phyloP scores from a whole-genome alignment of 2,329 filamentous ascomycete species.

The Exophiala sp. region DNA sequence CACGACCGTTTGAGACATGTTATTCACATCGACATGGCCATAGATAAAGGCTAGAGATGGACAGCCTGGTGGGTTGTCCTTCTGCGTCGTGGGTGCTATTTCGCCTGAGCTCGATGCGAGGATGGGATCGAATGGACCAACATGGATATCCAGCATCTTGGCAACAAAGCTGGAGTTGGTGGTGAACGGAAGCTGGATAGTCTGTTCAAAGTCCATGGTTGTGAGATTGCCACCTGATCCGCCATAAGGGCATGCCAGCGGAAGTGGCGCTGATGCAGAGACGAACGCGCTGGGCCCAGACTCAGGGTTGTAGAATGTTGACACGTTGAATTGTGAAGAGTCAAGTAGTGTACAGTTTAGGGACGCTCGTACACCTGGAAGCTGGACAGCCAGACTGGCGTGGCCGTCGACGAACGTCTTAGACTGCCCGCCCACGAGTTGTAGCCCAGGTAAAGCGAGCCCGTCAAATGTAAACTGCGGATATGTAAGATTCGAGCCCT shows the following conservation, averaged over 20 bases:
- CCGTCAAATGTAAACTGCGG: slow-evolving; percentile 20
- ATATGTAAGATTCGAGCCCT: slow-evolving; percentile 17
- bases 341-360: slow-evolving; percentile 9
- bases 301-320: slow-evolving; percentile 1
- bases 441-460: slow-evolving; percentile 18
- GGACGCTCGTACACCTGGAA: slow-evolving; percentile 9
- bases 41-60: slow-evolving; percentile 25
- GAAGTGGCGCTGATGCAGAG: not conserved
- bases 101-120: slow-evolving; percentile 12
- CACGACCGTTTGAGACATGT: not conserved
- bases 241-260: slow-evolving; percentile 9
- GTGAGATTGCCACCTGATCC: slow-evolving; percentile 15
- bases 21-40: slow-evolving; percentile 14
- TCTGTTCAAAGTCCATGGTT: slow-evolving; percentile 5
- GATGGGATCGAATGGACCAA: slow-evolving; percentile 18
- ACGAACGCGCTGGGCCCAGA: not conserved
- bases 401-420: not conserved
- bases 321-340: not conserved
- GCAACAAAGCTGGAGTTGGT: slow-evolving; percentile 10
- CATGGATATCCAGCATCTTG: slow-evolving; percentile 23
- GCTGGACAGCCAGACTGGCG: not conserved
- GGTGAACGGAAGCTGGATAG: not conserved
- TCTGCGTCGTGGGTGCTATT: not conserved
- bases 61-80: slow-evolving; percentile 24
- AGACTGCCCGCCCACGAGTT: not conserved